Conservation (phyloP, 768 basidiomycete species). For the Mycena crocata region DNA sequence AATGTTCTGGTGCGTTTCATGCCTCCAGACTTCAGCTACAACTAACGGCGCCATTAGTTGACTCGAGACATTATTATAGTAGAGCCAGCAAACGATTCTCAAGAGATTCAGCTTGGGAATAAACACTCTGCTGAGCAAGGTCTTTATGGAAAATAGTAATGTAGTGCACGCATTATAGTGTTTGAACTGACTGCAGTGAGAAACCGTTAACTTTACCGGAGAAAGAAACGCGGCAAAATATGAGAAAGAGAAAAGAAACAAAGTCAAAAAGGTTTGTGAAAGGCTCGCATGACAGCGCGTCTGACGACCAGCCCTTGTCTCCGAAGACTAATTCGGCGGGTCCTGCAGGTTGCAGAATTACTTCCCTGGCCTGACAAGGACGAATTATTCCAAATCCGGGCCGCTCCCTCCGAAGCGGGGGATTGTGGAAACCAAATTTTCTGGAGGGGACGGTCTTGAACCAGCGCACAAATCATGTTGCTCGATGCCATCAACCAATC, state of each 20-base stretch:
- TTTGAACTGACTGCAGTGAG: too few species aligned
- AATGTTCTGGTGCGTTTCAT: too few species aligned
- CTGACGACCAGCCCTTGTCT: constrained; percentile 89
- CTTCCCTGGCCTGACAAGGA: constrained; percentile 90
- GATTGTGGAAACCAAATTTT: constrained; percentile 90
- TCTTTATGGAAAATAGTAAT: too few species aligned
- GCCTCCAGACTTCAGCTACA: too few species aligned
- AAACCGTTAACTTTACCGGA: neutral
- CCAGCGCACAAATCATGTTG: constrained; percentile 80
- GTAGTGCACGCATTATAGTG: too few species aligned
- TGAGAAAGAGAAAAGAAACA: constrained; percentile 17
- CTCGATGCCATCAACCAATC: constrained; percentile 73
- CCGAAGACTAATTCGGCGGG: constrained; percentile 93
- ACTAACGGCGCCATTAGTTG: too few species aligned
- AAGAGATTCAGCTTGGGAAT: too few species aligned
- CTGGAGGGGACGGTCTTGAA: constrained; percentile 95
- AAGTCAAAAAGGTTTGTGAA: constrained; percentile 78
- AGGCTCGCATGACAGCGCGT: constrained; percentile 82
- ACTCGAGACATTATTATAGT: too few species aligned
- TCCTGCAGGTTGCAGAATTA: constrained; percentile 91
- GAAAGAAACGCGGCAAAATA: neutral
- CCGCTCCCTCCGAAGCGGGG: constrained; percentile 73
- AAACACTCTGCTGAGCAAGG: too few species aligned
- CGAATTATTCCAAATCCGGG: constrained; percentile 83
- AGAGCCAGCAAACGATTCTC: too few species aligned